Base-by-base conservation (phyloP, 1,284 basidiomycete genomes). In the Ganoderma boninense region DNA sequence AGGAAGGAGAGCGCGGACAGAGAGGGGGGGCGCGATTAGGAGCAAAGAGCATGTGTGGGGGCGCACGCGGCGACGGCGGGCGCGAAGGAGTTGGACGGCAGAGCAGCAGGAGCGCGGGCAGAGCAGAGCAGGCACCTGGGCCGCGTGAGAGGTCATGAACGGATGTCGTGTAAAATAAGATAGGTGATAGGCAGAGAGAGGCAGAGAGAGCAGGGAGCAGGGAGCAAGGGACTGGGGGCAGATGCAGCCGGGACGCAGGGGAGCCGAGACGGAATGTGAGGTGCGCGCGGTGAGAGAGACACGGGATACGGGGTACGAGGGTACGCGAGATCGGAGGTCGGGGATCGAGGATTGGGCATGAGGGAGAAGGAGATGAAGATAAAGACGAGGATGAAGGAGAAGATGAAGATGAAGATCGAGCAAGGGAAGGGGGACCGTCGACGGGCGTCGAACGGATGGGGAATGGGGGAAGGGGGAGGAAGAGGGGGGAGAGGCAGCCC, bases 161-260 rank as follows among this genome's bases (percentile, higher is more conserved):
- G 44, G 49, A 26, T 10, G 49, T 62, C 65, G 38, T 56, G 67
- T 60, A 60, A 11, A 68, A 68, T 68, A 68, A 68, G 67, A 68
- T 68, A 68, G 29, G 29, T 2, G 29, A 32, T 32, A 32, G 29
- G 29, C 29, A 32, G 29, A 32, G 49, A 46, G 61, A 46, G 38
- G 7, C 3, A 38, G 38, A 38, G 38, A 10, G 35, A 35, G 35
- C 35, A 35, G 35, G 35, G 38, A 10, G 38, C 38, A 38, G 38
- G 38, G 10, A 38, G 38, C 38, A 38, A 6, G 38, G 29, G 29
- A 32, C 29, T 32, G 29, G 29, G 38, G 10, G 52, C 16, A n/a
- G 59, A 60, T 38, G 59, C 20, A 29, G 59, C 18, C 59, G 7
- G 59, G 32, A 38, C 32, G n/a, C 35, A 60, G 23, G 20, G 32